These are phyloP conservation scores for Cyclotella choctawhatcheeana DNA, from an alignment of 108 stramenopile genomes.

Conservation along the genomic window DNA sequence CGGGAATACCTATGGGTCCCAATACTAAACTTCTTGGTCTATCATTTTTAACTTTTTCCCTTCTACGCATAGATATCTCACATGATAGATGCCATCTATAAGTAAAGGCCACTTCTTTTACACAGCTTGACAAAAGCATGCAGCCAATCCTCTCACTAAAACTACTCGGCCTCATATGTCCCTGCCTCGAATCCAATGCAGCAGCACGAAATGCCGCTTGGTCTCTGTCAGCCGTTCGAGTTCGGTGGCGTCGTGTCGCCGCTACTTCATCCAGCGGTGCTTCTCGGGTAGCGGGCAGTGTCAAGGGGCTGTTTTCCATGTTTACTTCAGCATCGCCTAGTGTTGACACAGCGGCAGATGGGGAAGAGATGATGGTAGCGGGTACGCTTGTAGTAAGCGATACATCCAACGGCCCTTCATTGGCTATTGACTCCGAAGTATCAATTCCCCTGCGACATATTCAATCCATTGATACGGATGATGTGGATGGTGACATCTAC, in stretches of 20 bases:
- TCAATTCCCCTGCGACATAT: not conserved
- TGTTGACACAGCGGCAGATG: constrained; percentile 2
- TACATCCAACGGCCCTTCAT: constrained; percentile 9
- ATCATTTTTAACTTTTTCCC: too few relatives aligned
- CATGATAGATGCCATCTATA: too few relatives aligned
- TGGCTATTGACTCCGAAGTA: not conserved
- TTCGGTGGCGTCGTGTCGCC: constrained; percentile 53
- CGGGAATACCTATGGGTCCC: too few relatives aligned
- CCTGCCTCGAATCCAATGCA: constrained; percentile 72
- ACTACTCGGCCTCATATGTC: constrained; percentile 59
- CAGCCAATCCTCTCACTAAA: constrained; percentile 43
- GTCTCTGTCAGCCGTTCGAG: constrained; percentile 49
- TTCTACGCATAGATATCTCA: too few relatives aligned
- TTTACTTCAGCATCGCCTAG: constrained; percentile 53
- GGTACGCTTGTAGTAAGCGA: constrained; percentile 26
- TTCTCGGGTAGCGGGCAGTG: not conserved
- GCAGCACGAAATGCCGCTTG: constrained; percentile 61
- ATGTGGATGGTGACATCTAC: not conserved
- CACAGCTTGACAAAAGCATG: too few relatives aligned
- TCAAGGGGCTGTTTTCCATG: constrained; percentile 52
- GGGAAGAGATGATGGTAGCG: constrained; percentile 20
- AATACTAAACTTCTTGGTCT: too few relatives aligned
- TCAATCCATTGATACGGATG: not conserved
- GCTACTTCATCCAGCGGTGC: not conserved
- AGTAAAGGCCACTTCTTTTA: too few relatives aligned